phyloP scores from a whole-genome alignment of 331 rosid genomes.

The Rosa hybrid region DNA sequence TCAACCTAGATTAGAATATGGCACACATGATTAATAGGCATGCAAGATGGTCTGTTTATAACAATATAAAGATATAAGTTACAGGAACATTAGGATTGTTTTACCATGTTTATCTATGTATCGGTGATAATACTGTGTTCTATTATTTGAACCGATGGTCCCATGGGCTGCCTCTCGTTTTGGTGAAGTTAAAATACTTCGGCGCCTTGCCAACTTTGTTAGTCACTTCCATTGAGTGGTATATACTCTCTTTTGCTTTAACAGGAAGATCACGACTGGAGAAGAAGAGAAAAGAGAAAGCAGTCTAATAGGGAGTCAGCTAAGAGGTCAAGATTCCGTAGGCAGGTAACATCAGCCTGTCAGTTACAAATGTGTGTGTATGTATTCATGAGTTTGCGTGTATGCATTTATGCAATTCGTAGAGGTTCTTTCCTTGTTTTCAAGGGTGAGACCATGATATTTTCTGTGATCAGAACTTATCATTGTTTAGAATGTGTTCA shows the following conservation, averaged over 20 bases:
- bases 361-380: background rate
- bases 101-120: background rate
- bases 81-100: background rate
- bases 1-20: background rate
- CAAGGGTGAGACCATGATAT: background rate
- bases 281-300: constrained; percentile 54
- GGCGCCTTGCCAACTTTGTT: background rate
- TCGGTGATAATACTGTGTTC: background rate
- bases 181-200: background rate
- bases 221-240: background rate
- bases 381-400: background rate
- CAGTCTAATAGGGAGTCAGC: constrained; percentile 65
- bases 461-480: background rate
- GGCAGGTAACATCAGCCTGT: constrained; percentile 38
- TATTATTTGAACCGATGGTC: background rate
- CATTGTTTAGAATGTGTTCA: background rate
- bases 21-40: background rate
- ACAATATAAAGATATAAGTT: background rate
- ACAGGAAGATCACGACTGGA: constrained; percentile 49
- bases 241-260: constrained; percentile 20
- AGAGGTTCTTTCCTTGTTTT: background rate
- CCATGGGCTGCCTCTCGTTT: background rate
- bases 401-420: background rate
- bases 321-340: constrained; percentile 55
- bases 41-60: background rate